A percentile compares a stretch with the other conserved stretches of the same genome.
phyloP scores from a whole-genome alignment of 1,284 basidiomycete species.

The Tremellales sp. region DNA sequence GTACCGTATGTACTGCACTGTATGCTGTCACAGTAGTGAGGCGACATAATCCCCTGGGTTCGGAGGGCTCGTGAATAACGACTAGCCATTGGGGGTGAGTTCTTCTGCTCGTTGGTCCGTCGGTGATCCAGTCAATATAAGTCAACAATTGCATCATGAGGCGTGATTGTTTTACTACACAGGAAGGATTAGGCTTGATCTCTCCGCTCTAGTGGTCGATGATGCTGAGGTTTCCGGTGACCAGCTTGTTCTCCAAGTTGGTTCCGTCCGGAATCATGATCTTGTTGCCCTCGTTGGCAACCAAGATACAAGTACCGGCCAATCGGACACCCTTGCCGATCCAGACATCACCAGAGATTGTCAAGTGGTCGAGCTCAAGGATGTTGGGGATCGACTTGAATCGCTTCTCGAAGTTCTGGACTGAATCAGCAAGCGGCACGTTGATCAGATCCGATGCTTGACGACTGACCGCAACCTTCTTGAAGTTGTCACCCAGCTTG shows the following conservation, averaged over 20 bases:
- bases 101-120: too few relatives aligned
- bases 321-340: slow-evolving; percentile 91
- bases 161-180: too few relatives aligned
- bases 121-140: too few relatives aligned
- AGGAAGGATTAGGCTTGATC: too few relatives aligned
- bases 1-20: too few relatives aligned
- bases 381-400: slow-evolving; percentile 92
- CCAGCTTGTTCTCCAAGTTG: slow-evolving; percentile 79
- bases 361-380: slow-evolving; percentile 91
- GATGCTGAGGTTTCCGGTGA: slow-evolving; percentile 57
- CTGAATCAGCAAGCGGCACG: background rate
- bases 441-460: background rate
- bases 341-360: slow-evolving; percentile 92
- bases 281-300: slow-evolving; percentile 87
- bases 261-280: slow-evolving; percentile 96
- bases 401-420: slow-evolving; percentile 77
- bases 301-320: slow-evolving; percentile 80
- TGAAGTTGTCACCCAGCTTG: slow-evolving; percentile 78
- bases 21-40: too few relatives aligned
- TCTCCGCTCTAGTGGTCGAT: slow-evolving; percentile 53
- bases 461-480: slow-evolving; percentile 66
- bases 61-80: too few relatives aligned
- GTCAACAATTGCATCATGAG: too few relatives aligned
- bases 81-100: too few relatives aligned
- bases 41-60: too few relatives aligned